These are phyloP conservation scores for Monilinia aucupariae DNA, from an alignment of 2,329 filamentous ascomycete genomes.

Conservation along the genomic window DNA sequence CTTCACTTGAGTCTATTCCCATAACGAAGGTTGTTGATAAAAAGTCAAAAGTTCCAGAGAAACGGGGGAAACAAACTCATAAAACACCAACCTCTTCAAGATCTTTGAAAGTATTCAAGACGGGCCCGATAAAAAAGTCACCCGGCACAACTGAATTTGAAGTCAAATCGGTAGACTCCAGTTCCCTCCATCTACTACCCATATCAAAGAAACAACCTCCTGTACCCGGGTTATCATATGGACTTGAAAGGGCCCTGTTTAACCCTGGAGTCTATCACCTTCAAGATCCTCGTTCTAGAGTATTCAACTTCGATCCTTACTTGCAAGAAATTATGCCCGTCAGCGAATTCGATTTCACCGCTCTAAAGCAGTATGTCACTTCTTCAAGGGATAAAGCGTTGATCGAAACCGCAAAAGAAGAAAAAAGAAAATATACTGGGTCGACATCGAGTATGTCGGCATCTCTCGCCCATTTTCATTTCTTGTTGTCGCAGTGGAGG, in stretches of 20 bases:
- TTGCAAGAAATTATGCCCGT: conserved; percentile 90
- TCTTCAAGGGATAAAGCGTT: conserved; percentile 78
- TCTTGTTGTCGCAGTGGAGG: conserved; percentile 79
- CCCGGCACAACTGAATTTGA: conserved; percentile 19
- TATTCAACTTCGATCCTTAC: conserved; percentile 97
- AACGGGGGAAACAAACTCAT: background rate
- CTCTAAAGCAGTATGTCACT: conserved; percentile 80
- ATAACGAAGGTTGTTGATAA: background rate
- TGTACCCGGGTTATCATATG: conserved; percentile 34
- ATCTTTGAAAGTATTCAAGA: background rate
- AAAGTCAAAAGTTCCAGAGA: background rate
- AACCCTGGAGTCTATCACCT: conserved; percentile 89
- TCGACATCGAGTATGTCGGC: conserved; percentile 97
- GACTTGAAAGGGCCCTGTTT: conserved; percentile 64
- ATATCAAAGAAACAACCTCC: conserved; percentile 29
- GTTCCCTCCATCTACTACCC: conserved; percentile 29
- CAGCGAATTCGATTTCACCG: conserved; percentile 84
- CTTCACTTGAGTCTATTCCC: conserved; percentile 10
- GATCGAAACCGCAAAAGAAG: conserved; percentile 58
- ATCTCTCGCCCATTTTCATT: conserved; percentile 86
- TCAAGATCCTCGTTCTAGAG: conserved; percentile 78
- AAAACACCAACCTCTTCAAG: background rate
- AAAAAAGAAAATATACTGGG: conserved; percentile 77
- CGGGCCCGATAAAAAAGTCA: conserved; percentile 5
- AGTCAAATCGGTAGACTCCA: conserved; percentile 30